Conservation (phyloP, 805 yeast genomes). For the Hanseniaspora vineae region DNA sequence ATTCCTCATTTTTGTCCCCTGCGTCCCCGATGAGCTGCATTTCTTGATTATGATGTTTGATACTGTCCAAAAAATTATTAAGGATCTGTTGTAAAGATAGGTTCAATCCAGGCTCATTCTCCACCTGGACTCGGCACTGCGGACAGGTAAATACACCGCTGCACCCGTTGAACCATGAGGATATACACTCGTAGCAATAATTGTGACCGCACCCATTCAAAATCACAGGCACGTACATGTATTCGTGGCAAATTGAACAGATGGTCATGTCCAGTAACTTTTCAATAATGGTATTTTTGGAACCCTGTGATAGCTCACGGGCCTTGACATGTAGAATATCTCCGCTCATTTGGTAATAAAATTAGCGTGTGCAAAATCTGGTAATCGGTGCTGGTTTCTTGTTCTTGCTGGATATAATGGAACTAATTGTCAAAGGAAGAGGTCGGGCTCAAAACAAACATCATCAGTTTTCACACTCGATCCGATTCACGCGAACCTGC, state of each 20-base stretch:
- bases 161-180: slow-evolving; percentile 40
- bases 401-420: too few relatives aligned
- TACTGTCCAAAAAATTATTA: slow-evolving; percentile 4
- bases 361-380: too few relatives aligned
- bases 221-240: slow-evolving; percentile 51
- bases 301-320: background rate
- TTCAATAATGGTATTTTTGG: background rate
- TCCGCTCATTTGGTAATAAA: background rate
- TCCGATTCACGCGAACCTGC: too few relatives aligned
- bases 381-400: too few relatives aligned
- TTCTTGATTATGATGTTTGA: too few relatives aligned
- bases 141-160: slow-evolving; percentile 49
- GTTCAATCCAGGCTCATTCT: slow-evolving; percentile 40
- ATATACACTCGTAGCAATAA: slow-evolving; percentile 55
- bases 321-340: background rate
- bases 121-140: slow-evolving; percentile 41
- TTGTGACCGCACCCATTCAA: slow-evolving; percentile 58
- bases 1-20: slow-evolving; percentile 1
- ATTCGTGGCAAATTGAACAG: slow-evolving; percentile 60
- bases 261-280: slow-evolving; percentile 14
- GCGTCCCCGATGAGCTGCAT: slow-evolving; percentile 10
- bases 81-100: slow-evolving; percentile 36
- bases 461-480: too few relatives aligned
- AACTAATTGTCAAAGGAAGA: too few relatives aligned
- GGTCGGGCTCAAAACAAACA: too few relatives aligned